Evolutionary conservation across 139 green algal genomes (phyloP), one percentile per base, ranked within the genome.

Genomic region (Asterochloris sp.): DNA sequence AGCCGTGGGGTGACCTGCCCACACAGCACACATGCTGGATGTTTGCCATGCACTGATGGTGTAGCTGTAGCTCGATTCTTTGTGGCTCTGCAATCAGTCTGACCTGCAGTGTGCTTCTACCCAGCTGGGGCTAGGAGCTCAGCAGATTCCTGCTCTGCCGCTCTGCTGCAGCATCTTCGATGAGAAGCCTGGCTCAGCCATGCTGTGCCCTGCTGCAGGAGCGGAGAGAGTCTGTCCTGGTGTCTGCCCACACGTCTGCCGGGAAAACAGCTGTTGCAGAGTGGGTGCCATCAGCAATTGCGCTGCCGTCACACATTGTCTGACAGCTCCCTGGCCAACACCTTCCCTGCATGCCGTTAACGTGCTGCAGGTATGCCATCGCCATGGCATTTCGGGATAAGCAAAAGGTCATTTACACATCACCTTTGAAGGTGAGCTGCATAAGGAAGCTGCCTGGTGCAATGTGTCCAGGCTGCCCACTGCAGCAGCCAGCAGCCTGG

Each of bases 181-280:
- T 2, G 38, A 10, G 4, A 54, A 54, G 38, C 38, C 38, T 54
- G 38, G 4, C 38, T 6, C 38, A 54, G 38, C 38, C 38, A 54
- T 10, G 21, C 28, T 10, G 17, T 78, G 73, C 73, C 62, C 24
- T 62, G 62, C 1, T 78, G 69, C 88, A 95, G 92, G 95, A 98
- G 89, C 89, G 93, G 0, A 80, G 84, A 11, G 95, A 98, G 86
- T 96, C 90, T 15, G 94, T 98, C 68, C 87, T 98, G 78, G 95
- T 98, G 78, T 89, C 95, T 10, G 95, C 95, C 0, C 95, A 98
- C 90, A 98, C 95, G 0, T 97, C 92, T 13, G 95, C 95, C 1
- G 95, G 95, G 38, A 98, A 98, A 80, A 98, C 95, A n/a, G 95
- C 94, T 26, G 94, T 98, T 54, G 95, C 95, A 24, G 95, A 98